Evolutionary conservation across 345 rosid species (phyloP).

Genomic region (Xanthoceras sorbifolium): DNA sequence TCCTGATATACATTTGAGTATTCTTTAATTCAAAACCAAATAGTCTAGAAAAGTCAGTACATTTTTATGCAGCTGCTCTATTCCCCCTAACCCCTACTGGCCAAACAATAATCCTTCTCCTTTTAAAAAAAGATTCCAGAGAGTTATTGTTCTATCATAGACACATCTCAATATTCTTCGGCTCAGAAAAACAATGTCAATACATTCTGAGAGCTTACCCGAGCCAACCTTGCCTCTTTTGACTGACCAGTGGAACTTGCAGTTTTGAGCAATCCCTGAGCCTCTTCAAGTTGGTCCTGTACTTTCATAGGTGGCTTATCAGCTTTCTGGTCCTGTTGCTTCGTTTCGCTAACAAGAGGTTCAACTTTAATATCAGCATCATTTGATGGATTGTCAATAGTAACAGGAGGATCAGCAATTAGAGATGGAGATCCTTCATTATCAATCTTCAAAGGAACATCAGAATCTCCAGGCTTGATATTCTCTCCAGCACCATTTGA

Average conservation of each 20-base stretch:
- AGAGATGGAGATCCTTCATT: slow-evolving; percentile 46
- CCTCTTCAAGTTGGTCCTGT: slow-evolving; percentile 98
- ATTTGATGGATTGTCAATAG: slow-evolving; percentile 35
- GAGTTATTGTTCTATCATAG: neutral
- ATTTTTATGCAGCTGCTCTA: slow-evolving; percentile 3
- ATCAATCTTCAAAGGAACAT: slow-evolving; percentile 45
- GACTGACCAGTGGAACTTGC: slow-evolving; percentile 87
- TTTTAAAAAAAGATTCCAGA: neutral
- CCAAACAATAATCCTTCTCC: neutral
- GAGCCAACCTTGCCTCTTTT: slow-evolving; percentile 96
- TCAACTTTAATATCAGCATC: slow-evolving; percentile 45
- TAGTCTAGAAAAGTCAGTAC: neutral
- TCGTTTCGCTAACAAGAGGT: slow-evolving; percentile 44
- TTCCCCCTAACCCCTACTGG: neutral
- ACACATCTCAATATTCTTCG: slow-evolving; percentile 9
- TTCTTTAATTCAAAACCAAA: neutral
- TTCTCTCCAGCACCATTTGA: slow-evolving; percentile 35
- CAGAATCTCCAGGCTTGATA: slow-evolving; percentile 33
- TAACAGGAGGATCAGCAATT: slow-evolving; percentile 36
- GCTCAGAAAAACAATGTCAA: neutral
- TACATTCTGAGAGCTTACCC: slow-evolving; percentile 56
- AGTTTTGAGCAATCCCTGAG: slow-evolving; percentile 91
- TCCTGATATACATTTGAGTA: neutral
- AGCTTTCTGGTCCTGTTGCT: slow-evolving; percentile 42
- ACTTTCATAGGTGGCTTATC: slow-evolving; percentile 46